Base-by-base conservation (phyloP, 192 early-diverging fungal genomes). In the Backusella sp. region DNA sequence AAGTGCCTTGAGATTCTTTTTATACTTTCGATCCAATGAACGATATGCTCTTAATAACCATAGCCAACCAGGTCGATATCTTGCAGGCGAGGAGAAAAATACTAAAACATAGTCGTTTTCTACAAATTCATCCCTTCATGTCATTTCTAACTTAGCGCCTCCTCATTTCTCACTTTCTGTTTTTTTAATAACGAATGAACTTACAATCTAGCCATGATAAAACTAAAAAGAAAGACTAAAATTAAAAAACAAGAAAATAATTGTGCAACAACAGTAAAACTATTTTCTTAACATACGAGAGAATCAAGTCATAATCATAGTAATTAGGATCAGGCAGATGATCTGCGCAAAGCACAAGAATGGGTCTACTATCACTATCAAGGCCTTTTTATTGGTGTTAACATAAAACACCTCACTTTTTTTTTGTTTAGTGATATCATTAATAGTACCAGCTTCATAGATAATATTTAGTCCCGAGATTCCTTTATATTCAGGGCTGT, bases 1-100 rank as follows among this genome's bases (percentile, higher is more conserved):
- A 19, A 99, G 84, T 23, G 89, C 88, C 81, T 97, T 97, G 44
- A 99, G 83, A 82, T 99, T 98, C 85, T 99, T 99, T 72, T 96
- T 96, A 86, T 93, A 94, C 90, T 93, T 94, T 85, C 95, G 81
- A 41, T 89, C 88, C 42, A 98, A 75, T 37, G 88, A 89, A 28
- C 92, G 82, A 78, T 98, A 96, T 11, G 95, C 94, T 73, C 86
- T 91, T 76, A 93, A 89, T 49, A 97, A 84, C 95, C 95, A 98
- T 32, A 86, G 76, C 91, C 94, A 92, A 12, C 85, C 88, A 53
- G 96, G 96, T 68, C 91, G 90, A 84, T 94, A 90, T 37, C 86
- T 73, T 19, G 90, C 90, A 49, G 91, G 93, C 28, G 91, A 91
- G 1, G 94, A 87, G 76, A 98, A 95, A 71, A 98, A 84, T 12